phyloP scores from a whole-genome alignment of 805 yeast genomes.

The Myxozyma sirexii region DNA sequence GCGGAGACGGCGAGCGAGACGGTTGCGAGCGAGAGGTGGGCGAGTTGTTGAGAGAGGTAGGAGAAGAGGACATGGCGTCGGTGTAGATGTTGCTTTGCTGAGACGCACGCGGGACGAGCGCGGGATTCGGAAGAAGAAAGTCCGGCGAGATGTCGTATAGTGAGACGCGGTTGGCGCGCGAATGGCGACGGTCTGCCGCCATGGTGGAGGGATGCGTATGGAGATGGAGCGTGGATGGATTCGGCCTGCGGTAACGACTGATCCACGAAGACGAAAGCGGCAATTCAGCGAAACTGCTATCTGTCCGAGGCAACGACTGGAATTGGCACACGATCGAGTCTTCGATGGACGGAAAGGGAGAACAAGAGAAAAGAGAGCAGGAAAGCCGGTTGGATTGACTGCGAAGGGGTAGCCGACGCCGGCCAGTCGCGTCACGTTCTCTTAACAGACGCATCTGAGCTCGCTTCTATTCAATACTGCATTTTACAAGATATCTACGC shows the following conservation, averaged over 20 bases:
- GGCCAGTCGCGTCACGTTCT: not conserved
- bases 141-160: constrained; percentile 31
- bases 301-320: no score
- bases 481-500: no score
- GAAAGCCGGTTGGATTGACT: not conserved
- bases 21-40: not conserved
- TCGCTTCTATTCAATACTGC: no score
- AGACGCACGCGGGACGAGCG: constrained; percentile 14
- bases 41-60: not conserved
- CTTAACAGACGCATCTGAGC: no score
- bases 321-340: no score
- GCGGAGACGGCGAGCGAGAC: constrained; percentile 14
- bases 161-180: constrained; percentile 27
- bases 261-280: no score
- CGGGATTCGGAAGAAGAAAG: constrained; percentile 20
- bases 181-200: constrained; percentile 1
- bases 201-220: not conserved
- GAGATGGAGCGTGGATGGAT: no score
- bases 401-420: not conserved
- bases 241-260: no score
- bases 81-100: constrained; percentile 2
- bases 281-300: no score
- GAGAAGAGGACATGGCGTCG: constrained; percentile 3
- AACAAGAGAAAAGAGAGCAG: no score
- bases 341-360: no score